Conservation (phyloP, 2,329 filamentous ascomycete genomes). For the Colletotrichum nymphaeae region DNA sequence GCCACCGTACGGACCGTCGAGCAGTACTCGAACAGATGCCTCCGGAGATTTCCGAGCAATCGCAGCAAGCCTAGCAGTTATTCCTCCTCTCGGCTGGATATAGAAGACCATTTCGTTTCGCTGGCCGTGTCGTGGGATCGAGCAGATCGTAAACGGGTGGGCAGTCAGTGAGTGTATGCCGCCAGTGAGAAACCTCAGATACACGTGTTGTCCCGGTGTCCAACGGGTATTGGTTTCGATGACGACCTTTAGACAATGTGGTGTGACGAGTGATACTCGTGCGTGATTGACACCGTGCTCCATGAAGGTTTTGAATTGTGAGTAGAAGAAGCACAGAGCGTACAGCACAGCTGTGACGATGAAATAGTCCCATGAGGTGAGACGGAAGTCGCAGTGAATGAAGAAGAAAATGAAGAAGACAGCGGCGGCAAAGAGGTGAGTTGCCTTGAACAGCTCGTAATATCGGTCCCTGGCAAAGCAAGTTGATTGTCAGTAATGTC, state of each 20-base stretch:
- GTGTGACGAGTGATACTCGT: constrained; percentile 31
- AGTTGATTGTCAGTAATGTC: not conserved
- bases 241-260: constrained; percentile 50
- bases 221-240: constrained; percentile 58
- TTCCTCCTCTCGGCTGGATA: constrained; percentile 58
- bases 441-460: constrained; percentile 72
- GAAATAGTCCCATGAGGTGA: constrained; percentile 72
- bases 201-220: constrained; percentile 65
- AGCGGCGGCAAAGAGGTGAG: constrained; percentile 63
- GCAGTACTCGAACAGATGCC: constrained; percentile 53
- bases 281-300: constrained; percentile 39
- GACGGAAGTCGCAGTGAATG: constrained; percentile 66
- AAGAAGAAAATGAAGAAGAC: constrained; percentile 71
- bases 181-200: constrained; percentile 61
- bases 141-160: constrained; percentile 68
- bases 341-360: constrained; percentile 60
- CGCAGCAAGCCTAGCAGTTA: constrained; percentile 59
- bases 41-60: constrained; percentile 51
- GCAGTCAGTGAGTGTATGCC: constrained; percentile 56
- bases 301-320: constrained; percentile 50
- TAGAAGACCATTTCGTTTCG: constrained; percentile 62
- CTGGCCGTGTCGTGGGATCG: constrained; percentile 48
- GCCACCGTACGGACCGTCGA: constrained; percentile 71
- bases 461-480: constrained; percentile 54
- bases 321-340: constrained; percentile 52